Conservation (phyloP, 768 basidiomycete species). For the Chiua virens region DNA sequence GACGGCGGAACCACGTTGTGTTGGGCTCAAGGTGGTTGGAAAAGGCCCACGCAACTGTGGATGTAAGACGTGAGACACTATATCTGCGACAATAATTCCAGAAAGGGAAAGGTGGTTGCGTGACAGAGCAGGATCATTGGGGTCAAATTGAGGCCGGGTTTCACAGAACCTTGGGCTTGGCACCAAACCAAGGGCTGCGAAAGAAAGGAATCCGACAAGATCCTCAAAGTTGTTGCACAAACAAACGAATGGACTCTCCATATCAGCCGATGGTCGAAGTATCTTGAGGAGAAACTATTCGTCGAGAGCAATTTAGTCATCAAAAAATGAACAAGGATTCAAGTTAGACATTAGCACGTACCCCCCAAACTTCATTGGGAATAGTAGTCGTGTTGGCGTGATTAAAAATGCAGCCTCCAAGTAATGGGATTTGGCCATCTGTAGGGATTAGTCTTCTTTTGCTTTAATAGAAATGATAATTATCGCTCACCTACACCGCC, state of each 20-base stretch:
- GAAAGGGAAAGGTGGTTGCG: slow-evolving; percentile 23
- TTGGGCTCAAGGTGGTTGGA: slow-evolving; percentile 8
- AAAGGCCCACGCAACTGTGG: not conserved
- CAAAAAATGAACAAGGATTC: not conserved
- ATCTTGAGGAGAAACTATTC: slow-evolving; percentile 3
- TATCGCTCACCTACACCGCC: slow-evolving; percentile 8
- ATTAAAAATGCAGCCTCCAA: no score
- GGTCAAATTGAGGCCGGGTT: not conserved
- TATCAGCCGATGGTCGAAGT: slow-evolving; percentile 12
- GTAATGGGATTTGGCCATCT: slow-evolving; percentile 18
- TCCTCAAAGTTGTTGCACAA: slow-evolving; percentile 33
- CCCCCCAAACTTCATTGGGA: slow-evolving; percentile 34
- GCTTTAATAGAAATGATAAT: not conserved
- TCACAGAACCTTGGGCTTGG: slow-evolving; percentile 21
- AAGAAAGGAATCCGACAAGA: no score
- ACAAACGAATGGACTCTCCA: slow-evolving; percentile 32
- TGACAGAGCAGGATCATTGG: slow-evolving; percentile 1
- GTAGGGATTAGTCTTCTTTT: not conserved
- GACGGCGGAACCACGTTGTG: slow-evolving; percentile 12
- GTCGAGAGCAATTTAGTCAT: not conserved
- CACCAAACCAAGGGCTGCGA: no score
- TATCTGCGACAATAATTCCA: slow-evolving; percentile 21
- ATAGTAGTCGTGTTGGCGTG: slow-evolving; percentile 16
- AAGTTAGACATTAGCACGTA: no score
- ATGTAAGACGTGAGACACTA: slow-evolving; percentile 4